Evolutionary conservation across 139 green algal species (phyloP), one percentile per base, ranked within the genome.

Genomic region (Picochlorum costavermella): DNA sequence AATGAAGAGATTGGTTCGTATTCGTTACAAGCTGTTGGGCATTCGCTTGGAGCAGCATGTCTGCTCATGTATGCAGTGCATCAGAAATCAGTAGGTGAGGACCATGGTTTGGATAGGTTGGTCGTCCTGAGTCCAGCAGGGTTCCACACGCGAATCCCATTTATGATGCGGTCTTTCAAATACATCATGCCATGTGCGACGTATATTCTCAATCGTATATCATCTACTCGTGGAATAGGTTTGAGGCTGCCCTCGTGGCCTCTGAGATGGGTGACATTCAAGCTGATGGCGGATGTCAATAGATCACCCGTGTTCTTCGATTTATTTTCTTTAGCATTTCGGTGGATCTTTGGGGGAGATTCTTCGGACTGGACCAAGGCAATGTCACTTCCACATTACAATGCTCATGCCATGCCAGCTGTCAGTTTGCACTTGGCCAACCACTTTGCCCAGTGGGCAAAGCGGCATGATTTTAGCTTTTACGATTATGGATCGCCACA

Each of bases 371-470:
- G 90, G 90, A 81, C 92, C 58, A 71, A 77, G 1, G 84, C 90
- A 33, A 40, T 90, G 63, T 74, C 82, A 72, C 86, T 94, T 80
- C 91, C 91, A 14, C 91, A 97, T 77, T 97, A 96, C 76, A 75
- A 75, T 26, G 68, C 80, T 0, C 50, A 67, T 26, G 70, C 82
- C 75, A 97, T 97, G 91, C 91, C 91, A 0, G 85, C 85, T 4
- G 71, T 96, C 11, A 83, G 79, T 9, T 59, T 88, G 49, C 75
- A 92, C 69, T 81, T 49, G 17, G 77, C 64, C 43, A 69, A 71
- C 13, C 80, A 86, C 56, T 71, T 79, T 51, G 67, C 57, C 2
- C 76, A 83, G 66, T 78, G 74, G 60, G 10, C 71, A 25, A 36
- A 43, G 1, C 69, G 65, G 25, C 57, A 67, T 3, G 36, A 61